Evolutionary conservation across 345 rosid species (phyloP), one percentile per base, ranked within the genome.

Genomic region (Eucalyptus virginea): DNA sequence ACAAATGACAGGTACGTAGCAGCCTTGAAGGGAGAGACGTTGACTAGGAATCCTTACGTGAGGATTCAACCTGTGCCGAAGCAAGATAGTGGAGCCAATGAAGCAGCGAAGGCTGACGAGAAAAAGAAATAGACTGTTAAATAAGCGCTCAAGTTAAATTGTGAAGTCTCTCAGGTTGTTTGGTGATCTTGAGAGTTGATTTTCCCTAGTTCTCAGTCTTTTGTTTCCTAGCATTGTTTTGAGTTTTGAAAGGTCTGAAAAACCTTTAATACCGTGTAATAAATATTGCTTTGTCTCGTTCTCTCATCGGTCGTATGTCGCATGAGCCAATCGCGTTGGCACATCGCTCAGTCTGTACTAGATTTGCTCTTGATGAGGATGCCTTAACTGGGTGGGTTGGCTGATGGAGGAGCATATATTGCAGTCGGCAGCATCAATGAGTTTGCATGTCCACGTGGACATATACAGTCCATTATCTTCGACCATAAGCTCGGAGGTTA

Each of bases 1-100:
- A 98, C 99, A 17, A 98, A 97, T 67, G 98, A 98, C 89, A 94
- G 98, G 50, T 98, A 98, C 67, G 96, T 96, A 18, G 99, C 99
- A 89, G 99, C 98, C 60, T 88, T 98, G 56, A 94, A 90, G 88
- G 99, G 99, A 83, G 95, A 98, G 94, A 98, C 98, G 56, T 92
- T 98, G 93, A 96, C 96, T 87, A 94, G 99, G 94, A 98, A 92
- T 37, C 97, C 98, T 81, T 95, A 96, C 34, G 94, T 91, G 89
- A 94, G 98, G 93, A 97, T 96, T 90, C 99, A 96, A 91, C 95
- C 97, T 23, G 87, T 96, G 77, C 94, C 93, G 23, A 93, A 92
- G 88, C 93, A 90, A 52, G 88, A 88, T 88, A 72, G 91, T 7
- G 91, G 89, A 60, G 89, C 93, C 26, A 89, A 85, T 85, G 90